Conservation (phyloP, 495 filamentous ascomycete genomes). For the Lepidopterella palustris region DNA sequence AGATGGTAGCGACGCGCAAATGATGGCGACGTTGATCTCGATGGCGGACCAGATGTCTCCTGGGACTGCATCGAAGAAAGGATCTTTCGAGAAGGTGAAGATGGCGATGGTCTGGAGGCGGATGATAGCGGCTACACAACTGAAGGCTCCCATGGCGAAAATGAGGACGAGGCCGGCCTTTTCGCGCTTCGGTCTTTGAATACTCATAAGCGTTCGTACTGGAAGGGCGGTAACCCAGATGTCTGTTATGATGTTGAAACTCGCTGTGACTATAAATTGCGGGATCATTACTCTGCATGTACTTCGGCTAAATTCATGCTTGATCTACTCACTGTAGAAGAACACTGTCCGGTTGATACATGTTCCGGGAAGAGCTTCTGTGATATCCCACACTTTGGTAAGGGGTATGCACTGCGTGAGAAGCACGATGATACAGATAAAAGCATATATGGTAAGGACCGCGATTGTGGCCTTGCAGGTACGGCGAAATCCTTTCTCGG, state of each 20-base stretch:
- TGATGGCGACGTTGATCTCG: conserved; percentile 44
- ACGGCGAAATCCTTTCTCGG: too few species aligned
- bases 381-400: conserved; percentile 44
- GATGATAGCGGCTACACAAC: conserved; percentile 39
- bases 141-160: conserved; percentile 46
- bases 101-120: conserved; percentile 41
- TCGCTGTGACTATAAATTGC: conserved; percentile 37
- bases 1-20: conserved; percentile 42
- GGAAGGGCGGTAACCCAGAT: conserved; percentile 48
- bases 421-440: conserved; percentile 37
- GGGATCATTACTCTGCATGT: background rate
- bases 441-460: too few species aligned
- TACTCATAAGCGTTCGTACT: conserved; percentile 39
- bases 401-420: conserved; percentile 44
- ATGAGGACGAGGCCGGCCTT: conserved; percentile 44
- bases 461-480: too few species aligned
- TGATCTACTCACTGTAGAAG: conserved; percentile 38
- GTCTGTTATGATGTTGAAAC: conserved; percentile 49
- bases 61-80: conserved; percentile 35
- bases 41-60: conserved; percentile 44
- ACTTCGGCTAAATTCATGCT: too few species aligned
- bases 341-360: conserved; percentile 49
- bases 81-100: conserved; percentile 21
- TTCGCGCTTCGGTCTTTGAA: conserved; percentile 41
- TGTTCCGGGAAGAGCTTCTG: conserved; percentile 27